Base-by-base conservation (phyloP, 345 rosid genomes). In the Lepidium africanum region DNA sequence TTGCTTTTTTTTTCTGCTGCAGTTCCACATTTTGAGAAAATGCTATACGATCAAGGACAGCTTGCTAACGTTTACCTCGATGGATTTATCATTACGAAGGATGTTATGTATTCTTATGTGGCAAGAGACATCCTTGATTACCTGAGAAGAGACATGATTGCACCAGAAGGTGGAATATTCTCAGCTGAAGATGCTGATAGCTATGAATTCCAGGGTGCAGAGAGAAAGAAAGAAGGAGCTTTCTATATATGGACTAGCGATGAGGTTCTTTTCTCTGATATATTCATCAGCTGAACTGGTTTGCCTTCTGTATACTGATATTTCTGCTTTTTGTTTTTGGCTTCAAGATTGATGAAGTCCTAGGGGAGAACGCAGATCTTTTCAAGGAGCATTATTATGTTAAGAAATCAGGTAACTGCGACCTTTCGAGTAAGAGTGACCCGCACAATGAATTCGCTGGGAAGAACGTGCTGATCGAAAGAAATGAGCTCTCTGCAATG, bases 21-120 rank as follows among this genome's bases (percentile, higher is more conserved):
- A 93, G 98, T 93, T 80, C 98, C 98, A 13, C 98, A 93, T 82
- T 93, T 93, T 74, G 98, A 93, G 85, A 93, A 93, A 72, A 93
- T 93, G 97, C 36, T 93, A 69, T 90, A 90, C 62, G 97, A 90
- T 79, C 96, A 90, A 70, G 98, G 96, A 46, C 96, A 93, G 59
- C 89, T 90, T 70, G 87, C 81, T 21, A 90, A 84, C 32, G 86
- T 83, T 61, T 88, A 85, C 72, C 84, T 88, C 60, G 98, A 93
- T 71, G 87, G 90, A 32, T 93, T 90, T 51, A 78, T 83, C 71
- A 79, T 88, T 51, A 79, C 87, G 21, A 84, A 81, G 52, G 94
- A 90, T 67, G 85, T 70, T 43, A 81, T 65, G 76, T 93, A 86
- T 65, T 83, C 96, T 45, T 77, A 47, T 32, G 68, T 82, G 40